phyloP scores from a whole-genome alignment of 2,329 filamentous ascomycete genomes.

The Hypoxylon sp. region DNA sequence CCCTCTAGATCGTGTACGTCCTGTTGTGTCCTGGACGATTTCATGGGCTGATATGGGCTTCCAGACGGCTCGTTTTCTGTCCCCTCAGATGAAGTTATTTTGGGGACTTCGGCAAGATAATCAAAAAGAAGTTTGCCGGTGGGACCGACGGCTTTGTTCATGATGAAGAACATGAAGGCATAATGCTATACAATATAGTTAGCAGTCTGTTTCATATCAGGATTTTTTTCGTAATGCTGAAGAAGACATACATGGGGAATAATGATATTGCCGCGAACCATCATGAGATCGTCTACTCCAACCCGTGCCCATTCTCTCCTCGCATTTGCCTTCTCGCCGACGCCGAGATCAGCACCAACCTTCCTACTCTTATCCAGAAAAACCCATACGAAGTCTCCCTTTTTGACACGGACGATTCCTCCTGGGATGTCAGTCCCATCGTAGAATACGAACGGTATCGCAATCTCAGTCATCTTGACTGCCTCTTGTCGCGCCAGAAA shows the following conservation, averaged over 20 bases:
- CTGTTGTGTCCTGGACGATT: slow-evolving; percentile 58
- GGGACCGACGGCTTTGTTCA: slow-evolving; percentile 86
- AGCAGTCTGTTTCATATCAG: slow-evolving; percentile 33
- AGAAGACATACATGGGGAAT: slow-evolving; percentile 83
- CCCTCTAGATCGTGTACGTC: slow-evolving; percentile 78
- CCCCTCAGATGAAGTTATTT: slow-evolving; percentile 32
- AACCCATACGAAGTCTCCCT: slow-evolving; percentile 93
- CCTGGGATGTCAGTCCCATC: slow-evolving; percentile 92
- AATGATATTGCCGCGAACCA: slow-evolving; percentile 91
- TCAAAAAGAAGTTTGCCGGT: slow-evolving; percentile 81
- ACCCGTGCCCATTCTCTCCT: slow-evolving; percentile 91
- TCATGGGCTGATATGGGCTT: slow-evolving; percentile 57
- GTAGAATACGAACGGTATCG: slow-evolving; percentile 96
- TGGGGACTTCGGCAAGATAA: slow-evolving; percentile 71
- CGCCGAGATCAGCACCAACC: slow-evolving; percentile 85
- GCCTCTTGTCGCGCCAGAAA: slow-evolving; percentile 87
- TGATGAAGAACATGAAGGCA: slow-evolving; percentile 96
- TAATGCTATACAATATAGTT: slow-evolving; percentile 77
- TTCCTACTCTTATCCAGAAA: slow-evolving; percentile 94
- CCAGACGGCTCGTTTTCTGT: slow-evolving; percentile 48
- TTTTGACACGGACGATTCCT: slow-evolving; percentile 87
- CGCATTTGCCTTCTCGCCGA: slow-evolving; percentile 77
- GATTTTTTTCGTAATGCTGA: slow-evolving; percentile 6
- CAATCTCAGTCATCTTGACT: slow-evolving; percentile 89
- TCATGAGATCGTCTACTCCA: slow-evolving; percentile 94